Conservation (phyloP, 164 flowering plant species). For the Euptelea pleiosperma region DNA sequence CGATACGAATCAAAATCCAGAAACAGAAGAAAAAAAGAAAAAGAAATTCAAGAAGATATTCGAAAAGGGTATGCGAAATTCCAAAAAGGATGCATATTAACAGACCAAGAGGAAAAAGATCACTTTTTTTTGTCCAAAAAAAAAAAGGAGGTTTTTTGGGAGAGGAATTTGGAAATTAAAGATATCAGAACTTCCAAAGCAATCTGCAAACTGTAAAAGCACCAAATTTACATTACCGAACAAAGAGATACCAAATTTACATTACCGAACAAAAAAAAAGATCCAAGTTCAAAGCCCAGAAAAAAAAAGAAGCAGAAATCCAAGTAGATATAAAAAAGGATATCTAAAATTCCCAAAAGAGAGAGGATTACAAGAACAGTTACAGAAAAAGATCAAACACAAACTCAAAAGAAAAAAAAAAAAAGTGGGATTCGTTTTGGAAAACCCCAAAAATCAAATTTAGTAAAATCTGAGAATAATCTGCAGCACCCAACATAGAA, state of each 20-base stretch:
- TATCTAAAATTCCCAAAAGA: neutral
- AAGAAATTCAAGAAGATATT: neutral
- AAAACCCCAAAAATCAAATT: neutral
- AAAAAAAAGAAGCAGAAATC: neutral
- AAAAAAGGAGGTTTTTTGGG: neutral
- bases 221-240: neutral
- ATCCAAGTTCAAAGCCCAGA: neutral
- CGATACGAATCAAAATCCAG: neutral
- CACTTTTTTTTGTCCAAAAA: neutral
- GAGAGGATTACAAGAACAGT: neutral
- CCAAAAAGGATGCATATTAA: no score
- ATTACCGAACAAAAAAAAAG: neutral
- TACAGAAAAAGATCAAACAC: neutral
- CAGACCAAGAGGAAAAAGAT: no score
- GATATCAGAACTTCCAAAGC: neutral
- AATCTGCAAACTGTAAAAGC: neutral
- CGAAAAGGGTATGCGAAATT: neutral
- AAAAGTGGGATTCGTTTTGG: constrained; percentile 2
- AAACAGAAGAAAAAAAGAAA: neutral
- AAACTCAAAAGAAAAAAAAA: neutral
- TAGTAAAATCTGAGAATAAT: neutral
- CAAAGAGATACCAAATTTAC: neutral
- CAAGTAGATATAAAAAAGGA: neutral
- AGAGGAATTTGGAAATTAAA: neutral
- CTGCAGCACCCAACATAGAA: neutral